A percentile compares a stretch with the other conserved stretches of the same genome.
Conservation (phyloP, 2,329 filamentous ascomycete species). For the Knoxdaviesia proteae region DNA sequence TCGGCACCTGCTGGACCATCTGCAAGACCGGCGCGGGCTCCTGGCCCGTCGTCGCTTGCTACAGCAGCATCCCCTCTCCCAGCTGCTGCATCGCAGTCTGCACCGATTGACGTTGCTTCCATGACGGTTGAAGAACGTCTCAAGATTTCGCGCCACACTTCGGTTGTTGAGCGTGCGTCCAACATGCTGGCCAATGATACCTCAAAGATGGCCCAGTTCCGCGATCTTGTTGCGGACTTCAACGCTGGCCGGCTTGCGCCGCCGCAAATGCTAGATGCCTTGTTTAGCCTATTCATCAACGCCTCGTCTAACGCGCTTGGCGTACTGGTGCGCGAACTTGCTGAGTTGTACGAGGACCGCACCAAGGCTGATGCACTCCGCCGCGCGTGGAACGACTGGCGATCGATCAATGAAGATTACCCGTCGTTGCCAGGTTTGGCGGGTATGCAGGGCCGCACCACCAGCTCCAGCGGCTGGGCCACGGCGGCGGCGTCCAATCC, state of each 20-base stretch:
- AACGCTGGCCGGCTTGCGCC: slow-evolving; percentile 49
- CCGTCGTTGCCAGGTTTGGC: slow-evolving; percentile 63
- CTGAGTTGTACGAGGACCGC: slow-evolving; percentile 78
- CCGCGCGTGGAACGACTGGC: slow-evolving; percentile 86
- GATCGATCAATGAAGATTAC: slow-evolving; percentile 89
- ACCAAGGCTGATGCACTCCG: slow-evolving; percentile 52
- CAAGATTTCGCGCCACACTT: slow-evolving; percentile 56
- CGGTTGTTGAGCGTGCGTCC: slow-evolving; percentile 69
- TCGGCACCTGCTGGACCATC: background rate
- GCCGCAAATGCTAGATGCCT: slow-evolving; percentile 60
- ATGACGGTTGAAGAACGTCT: slow-evolving; percentile 62
- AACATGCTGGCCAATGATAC: slow-evolving; percentile 62
- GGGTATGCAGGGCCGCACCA: slow-evolving; percentile 42
- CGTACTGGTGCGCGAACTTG: slow-evolving; percentile 75
- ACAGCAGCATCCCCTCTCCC: slow-evolving; percentile 6
- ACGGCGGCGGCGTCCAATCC: slow-evolving; percentile 38
- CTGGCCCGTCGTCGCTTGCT: slow-evolving; percentile 5
- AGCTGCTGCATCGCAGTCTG: background rate
- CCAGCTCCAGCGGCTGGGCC: slow-evolving; percentile 36
- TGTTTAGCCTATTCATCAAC: slow-evolving; percentile 68
- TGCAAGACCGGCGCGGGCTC: background rate
- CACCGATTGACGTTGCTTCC: slow-evolving; percentile 2
- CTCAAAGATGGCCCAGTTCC: slow-evolving; percentile 58
- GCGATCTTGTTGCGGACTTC: slow-evolving; percentile 59
- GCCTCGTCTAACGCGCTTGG: slow-evolving; percentile 62